Base-by-base conservation (phyloP, 106 monocot species). In the Dioscorea dumetorum region DNA sequence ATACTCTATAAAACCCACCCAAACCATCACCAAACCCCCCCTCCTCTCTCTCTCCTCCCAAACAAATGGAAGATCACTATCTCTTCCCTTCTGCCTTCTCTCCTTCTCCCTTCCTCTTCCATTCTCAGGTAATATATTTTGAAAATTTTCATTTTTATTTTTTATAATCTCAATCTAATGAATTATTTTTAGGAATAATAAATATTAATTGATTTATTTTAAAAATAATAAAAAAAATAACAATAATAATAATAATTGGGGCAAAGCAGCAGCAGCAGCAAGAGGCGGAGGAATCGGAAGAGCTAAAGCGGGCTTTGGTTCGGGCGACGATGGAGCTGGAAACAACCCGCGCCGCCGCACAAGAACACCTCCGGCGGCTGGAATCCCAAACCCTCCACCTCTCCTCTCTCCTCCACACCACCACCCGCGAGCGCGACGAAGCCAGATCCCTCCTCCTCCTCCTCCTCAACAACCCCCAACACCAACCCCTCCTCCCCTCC, bases 391-490 rank as follows among this genome's bases (percentile, higher is more conserved):
- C 87, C 52, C 61, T 72, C 60, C 79, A 80, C 48, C 77, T 87
- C 13, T 53, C 83, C 59, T 67, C 58, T 61, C 80, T 83, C 61
- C 77, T 87, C 66, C 62, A 79, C 12, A 8, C 58, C 57, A 70
- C 83, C 70, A 67, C 82, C 52, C 49, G 77, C 15, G 86, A 87
- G 71, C 86, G 86, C 31, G 86, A 87, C 70, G 75, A 86, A 62
- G 71, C 83, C 35, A 34, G 71, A 60, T 50, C 28, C 32, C 33
- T 32, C 34, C 62, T 71, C 67, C 53, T 67, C 70, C 31, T 66
- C 66, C 57, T 49, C 22, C 67, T 63, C 12, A 21, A 41, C 58
- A 58, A 58, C 16, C 71, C 32, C 48, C 17, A 22, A 12, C 66
- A 17, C 50, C 10, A 24, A 11, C 66, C n/a, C 16, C 19, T 19